phyloP scores from a whole-genome alignment of 2,329 filamentous ascomycete genomes.

The Penicillium sp. region DNA sequence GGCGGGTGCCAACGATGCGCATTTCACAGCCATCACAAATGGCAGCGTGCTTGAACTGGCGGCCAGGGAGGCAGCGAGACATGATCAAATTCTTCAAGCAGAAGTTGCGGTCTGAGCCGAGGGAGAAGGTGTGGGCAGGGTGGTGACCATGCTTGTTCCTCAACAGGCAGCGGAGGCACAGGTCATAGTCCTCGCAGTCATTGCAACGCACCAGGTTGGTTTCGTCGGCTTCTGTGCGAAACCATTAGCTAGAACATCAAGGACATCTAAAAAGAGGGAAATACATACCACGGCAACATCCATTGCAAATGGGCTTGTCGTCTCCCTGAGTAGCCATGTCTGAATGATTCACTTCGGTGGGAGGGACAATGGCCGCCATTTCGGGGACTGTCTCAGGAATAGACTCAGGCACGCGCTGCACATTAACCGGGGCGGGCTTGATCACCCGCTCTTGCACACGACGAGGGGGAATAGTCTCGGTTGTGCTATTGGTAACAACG shows the following conservation, averaged over 20 bases:
- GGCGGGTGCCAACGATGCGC: constrained; percentile 80
- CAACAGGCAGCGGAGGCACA: constrained; percentile 80
- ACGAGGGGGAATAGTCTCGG: constrained; percentile 73
- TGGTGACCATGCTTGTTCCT: constrained; percentile 83
- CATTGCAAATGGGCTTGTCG: constrained; percentile 57
- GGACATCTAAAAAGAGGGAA: neutral
- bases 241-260: constrained; percentile 24
- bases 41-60: constrained; percentile 78
- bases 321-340: constrained; percentile 18
- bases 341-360: constrained; percentile 1
- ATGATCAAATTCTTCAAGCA: constrained; percentile 61
- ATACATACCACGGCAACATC: constrained; percentile 59
- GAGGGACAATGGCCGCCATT: constrained; percentile 21
- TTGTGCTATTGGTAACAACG: constrained; percentile 77
- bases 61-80: constrained; percentile 71
- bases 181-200: constrained; percentile 83
- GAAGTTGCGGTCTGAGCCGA: constrained; percentile 53
- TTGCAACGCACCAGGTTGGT: constrained; percentile 80
- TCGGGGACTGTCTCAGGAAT: constrained; percentile 23
- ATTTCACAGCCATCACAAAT: constrained; percentile 93
- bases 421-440: constrained; percentile 1
- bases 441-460: constrained; percentile 33
- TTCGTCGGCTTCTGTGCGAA: constrained; percentile 64
- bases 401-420: neutral
- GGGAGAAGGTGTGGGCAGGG: constrained; percentile 75